Evolutionary conservation across 352 stramenopile genomes (phyloP).

Genomic region (Pythium monospermum): DNA sequence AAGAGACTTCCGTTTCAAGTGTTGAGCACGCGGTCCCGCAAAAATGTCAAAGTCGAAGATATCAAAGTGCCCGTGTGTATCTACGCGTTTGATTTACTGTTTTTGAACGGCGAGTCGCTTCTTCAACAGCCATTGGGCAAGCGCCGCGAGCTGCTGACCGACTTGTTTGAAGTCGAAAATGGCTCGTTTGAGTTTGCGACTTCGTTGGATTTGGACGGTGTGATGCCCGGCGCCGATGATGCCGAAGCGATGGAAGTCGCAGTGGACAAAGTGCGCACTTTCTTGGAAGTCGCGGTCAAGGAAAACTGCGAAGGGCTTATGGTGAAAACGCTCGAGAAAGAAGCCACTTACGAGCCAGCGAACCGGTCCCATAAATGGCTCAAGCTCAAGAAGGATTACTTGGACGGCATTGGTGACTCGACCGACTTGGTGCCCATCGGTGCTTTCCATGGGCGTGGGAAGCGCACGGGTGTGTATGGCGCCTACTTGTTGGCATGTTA

Average conservation of each 20-base stretch:
- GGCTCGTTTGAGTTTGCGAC: constrained; percentile 94
- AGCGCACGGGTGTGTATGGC: constrained; percentile 96
- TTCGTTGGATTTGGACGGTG: constrained; percentile 84
- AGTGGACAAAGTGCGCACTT: constrained; percentile 82
- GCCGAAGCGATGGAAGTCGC: constrained; percentile 83
- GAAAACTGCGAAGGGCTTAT: constrained; percentile 97
- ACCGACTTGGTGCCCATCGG: constrained; percentile 98
- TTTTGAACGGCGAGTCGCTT: constrained; percentile 95
- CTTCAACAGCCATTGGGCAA: constrained; percentile 87
- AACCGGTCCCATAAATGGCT: constrained; percentile 99
- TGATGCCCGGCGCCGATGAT: constrained; percentile 85
- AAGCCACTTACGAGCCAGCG: constrained; percentile 97
- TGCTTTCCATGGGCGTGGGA: constrained; percentile 95
- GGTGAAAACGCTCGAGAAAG: constrained; percentile 98
- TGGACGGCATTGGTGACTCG: constrained; percentile 97
- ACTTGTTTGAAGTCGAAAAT: constrained; percentile 90
- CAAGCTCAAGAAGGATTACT: constrained; percentile 99
- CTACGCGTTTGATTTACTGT: constrained; percentile 99
- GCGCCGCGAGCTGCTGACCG: constrained; percentile 88
- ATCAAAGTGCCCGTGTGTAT: constrained; percentile 92
- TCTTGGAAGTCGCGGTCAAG: constrained; percentile 93
- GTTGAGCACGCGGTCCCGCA: constrained; percentile 95
- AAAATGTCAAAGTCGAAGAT: constrained; percentile 87
- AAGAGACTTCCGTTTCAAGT: constrained; percentile 99
- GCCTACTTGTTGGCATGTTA: constrained; percentile 99